Base-by-base conservation (phyloP, 257 asterid genomes). In the Solanum etuberosum region DNA sequence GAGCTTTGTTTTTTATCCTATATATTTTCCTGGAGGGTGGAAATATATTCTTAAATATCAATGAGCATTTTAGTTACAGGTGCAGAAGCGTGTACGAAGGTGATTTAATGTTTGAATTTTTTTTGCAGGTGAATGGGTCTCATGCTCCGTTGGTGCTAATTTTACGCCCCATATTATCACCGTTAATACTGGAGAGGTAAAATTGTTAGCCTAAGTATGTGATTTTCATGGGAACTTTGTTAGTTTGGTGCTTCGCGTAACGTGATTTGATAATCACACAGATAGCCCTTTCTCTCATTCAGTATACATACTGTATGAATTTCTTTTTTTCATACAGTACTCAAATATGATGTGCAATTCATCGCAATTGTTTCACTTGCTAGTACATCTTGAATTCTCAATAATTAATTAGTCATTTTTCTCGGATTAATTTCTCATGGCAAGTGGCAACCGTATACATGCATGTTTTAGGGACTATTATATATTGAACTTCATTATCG, bases 131-230 rank as follows among this genome's bases (percentile, higher is more conserved):
- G 99, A 95, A 83, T 92, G 93, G 98, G 94, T 95, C 90, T 92
- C 98, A 46, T 90, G 96, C 89, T 93, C 98, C 16, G 96, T 92
- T 34, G 97, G 98, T 83, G 94, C 98, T 81, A 96, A 90, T 90
- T 93, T 96, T 87, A 94, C 96, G 7, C 99, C 98, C 18, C 98
- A 95, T 88, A 92, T 96, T 38, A 92, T 96, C 81, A 92, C 92
- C 4, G 98, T 95, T 82, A 92, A 95, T 89, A 90, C 98, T 48
- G 99, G 98, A 91, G 99, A 96, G 99, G 99, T 96, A 91, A 89
- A 57, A 48, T 23, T 32, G 15, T 29, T 16, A 29, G 40, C 29
- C 67, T 29, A 80, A 80, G 21, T 42, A 7, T 42, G 63, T 42
- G 63, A 46, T 46, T 27, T 46, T 29, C 14, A 46, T 16, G 16